phyloP scores from a whole-genome alignment of 345 rosid genomes.

The Ailanthus altissimus region DNA sequence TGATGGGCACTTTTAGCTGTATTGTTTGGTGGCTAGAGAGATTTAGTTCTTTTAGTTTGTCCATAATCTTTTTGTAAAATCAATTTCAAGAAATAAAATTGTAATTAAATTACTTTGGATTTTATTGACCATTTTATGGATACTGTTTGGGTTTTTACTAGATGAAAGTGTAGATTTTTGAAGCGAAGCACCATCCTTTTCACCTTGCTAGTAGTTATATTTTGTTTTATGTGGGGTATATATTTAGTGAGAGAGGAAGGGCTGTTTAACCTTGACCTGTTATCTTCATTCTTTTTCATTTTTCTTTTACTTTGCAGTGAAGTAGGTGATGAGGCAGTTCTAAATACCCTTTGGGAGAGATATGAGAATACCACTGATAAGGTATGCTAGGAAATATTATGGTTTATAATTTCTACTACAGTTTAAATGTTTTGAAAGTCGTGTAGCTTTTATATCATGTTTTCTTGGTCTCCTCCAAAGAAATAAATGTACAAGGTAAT shows the following conservation, averaged over 20 bases:
- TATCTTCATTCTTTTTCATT: not conserved
- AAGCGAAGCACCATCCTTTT: not conserved
- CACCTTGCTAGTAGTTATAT: not conserved
- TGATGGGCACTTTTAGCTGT: not conserved
- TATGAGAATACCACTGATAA: conserved; percentile 48
- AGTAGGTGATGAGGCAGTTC: conserved; percentile 52
- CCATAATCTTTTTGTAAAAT: no score
- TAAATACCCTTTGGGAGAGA: conserved; percentile 59
- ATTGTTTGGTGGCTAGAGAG: not conserved
- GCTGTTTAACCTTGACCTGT: not conserved
- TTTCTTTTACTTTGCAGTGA: conserved; percentile 37
- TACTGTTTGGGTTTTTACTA: not conserved
- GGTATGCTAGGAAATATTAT: conserved; percentile 35
- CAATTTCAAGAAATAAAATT: no score
- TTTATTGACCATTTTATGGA: not conserved
- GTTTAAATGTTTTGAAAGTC: conserved; percentile 11
- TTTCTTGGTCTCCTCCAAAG: not conserved
- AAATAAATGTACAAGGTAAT: not conserved
- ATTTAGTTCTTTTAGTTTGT: not conserved
- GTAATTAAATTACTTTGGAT: not conserved
- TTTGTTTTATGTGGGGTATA: not conserved
- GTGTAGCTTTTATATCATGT: not conserved
- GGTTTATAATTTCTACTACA: not conserved
- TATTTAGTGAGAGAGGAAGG: not conserved
- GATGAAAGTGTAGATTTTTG: not conserved